phyloP scores from a whole-genome alignment of 352 stramenopile species.

The Phytophthora nicotianae region DNA sequence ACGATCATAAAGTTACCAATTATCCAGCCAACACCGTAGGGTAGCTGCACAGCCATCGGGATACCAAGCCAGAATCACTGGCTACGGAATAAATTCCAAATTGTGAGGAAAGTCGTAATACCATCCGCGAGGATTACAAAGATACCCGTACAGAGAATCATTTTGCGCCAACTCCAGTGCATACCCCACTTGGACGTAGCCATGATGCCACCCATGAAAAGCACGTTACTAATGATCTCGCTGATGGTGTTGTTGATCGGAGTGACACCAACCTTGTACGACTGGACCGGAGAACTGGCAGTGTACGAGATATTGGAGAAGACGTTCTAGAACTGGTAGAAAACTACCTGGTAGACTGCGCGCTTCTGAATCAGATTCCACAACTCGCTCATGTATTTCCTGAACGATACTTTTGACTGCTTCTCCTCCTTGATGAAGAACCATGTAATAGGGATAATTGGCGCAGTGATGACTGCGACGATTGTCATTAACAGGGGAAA shows the following conservation, averaged over 20 bases:
- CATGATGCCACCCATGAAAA: neutral
- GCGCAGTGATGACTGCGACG: neutral
- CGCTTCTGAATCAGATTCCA: neutral
- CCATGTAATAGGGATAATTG: neutral
- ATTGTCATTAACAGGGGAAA: neutral
- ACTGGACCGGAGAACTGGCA: neutral
- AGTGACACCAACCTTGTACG: neutral
- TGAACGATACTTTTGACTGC: neutral
- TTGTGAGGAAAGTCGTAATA: neutral
- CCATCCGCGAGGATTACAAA: neutral
- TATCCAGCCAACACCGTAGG: neutral
- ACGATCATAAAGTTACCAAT: neutral
- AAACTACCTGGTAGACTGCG: neutral
- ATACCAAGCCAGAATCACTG: neutral
- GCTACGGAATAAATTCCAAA: neutral
- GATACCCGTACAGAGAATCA: neutral
- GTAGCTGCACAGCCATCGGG: neutral
- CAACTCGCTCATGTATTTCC: neutral
- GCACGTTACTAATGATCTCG: neutral
- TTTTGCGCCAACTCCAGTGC: neutral
- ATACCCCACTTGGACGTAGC: neutral
- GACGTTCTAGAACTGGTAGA: slow-evolving; percentile 1
- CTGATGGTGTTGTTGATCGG: neutral
- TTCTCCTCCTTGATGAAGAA: neutral
- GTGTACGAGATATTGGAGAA: neutral